Evolutionary conservation across 2,329 filamentous ascomycete species (phyloP), one percentile per base, ranked within the genome.

Genomic region (Fusarium sp.): DNA sequence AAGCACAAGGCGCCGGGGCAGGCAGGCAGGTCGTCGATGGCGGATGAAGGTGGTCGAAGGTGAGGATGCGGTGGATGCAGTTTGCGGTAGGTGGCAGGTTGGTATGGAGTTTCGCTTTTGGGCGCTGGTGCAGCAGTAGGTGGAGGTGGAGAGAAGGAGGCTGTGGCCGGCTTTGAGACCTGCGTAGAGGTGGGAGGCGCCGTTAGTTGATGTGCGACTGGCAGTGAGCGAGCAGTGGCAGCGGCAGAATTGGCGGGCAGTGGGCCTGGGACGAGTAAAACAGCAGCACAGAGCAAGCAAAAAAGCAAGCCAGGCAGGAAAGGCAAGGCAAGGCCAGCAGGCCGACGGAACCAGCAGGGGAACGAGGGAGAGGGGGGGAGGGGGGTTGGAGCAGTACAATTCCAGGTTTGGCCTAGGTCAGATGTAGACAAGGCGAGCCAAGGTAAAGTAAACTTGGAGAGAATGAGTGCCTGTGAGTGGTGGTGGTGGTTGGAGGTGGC

Each of bases 81-180:
- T 55, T 68, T 70, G 56, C 43, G 60, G 67, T 65, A 65, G 65
- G 64, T 68, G 60, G 63, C 64, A 58, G 67, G 67, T 70, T 58
- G 66, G 68, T 71, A 71, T 71, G 59, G 68, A 70, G 67, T 64
- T 68, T 60, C 53, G 68, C 23, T 62, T 59, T 58, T 64, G 40
- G 62, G 58, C 40, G 51, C 62, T 58, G 62, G 39, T 67, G 59
- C 67, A 71, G 55, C 67, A 70, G 66, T 64, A 37, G 57, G 67
- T 52, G 65, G 65, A 71, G 68, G 54, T 53, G 68, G 60, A 69
- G 56, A 65, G 56, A 57, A 60, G 59, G 64, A 71, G 64, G 53
- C 63, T 60, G 54, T 53, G 60, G 63, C 53, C 23, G 56, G 54
- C 53, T 36, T 57, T 41, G 50, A 59, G 55, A 60, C 65, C 66